Percentiles rank a stretch among this genome's conserved stretches.
Conservation (phyloP, 1,139 yeast genomes). For the Hyphopichia burtonii region DNA sequence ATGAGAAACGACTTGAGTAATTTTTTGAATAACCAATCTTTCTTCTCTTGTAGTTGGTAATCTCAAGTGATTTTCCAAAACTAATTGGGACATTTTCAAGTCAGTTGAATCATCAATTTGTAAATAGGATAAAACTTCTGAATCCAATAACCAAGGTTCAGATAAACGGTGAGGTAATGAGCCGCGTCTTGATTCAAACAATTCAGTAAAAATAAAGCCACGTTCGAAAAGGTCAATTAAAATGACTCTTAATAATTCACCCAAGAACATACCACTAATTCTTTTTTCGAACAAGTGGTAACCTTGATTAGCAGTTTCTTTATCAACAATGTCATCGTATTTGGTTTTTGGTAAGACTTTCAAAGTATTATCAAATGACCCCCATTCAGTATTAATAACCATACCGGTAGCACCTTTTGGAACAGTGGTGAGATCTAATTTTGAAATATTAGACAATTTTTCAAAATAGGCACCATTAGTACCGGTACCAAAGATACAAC, state of each 20-base stretch:
- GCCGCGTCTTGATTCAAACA: constrained; percentile 49
- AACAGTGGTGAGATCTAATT: constrained; percentile 48
- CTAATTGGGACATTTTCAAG: constrained; percentile 62
- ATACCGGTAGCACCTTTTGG: constrained; percentile 60
- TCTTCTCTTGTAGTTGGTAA: constrained; percentile 68
- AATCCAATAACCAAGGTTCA: constrained; percentile 74
- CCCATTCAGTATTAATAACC: constrained; percentile 97
- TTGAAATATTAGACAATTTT: constrained; percentile 64
- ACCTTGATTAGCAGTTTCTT: constrained; percentile 75
- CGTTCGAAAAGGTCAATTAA: constrained; percentile 63
- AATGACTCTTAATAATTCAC: constrained; percentile 78
- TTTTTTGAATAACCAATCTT: constrained; percentile 63
- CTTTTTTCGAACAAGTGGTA: constrained; percentile 92
- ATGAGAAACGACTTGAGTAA: constrained; percentile 75
- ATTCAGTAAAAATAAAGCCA: constrained; percentile 55
- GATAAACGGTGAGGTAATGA: constrained; percentile 64
- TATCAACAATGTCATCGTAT: constrained; percentile 70
- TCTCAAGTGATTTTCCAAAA: constrained; percentile 62
- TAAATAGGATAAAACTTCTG: constrained; percentile 80
- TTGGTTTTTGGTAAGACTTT: constrained; percentile 70
- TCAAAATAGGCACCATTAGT: constrained; percentile 94
- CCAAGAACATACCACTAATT: constrained; percentile 91
- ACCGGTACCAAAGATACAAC: constrained; percentile 94
- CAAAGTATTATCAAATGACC: constrained; percentile 84
- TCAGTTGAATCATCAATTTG: constrained; percentile 79